phyloP scores from a whole-genome alignment of 1,284 basidiomycete genomes.

The Leccinum fuscescens region DNA sequence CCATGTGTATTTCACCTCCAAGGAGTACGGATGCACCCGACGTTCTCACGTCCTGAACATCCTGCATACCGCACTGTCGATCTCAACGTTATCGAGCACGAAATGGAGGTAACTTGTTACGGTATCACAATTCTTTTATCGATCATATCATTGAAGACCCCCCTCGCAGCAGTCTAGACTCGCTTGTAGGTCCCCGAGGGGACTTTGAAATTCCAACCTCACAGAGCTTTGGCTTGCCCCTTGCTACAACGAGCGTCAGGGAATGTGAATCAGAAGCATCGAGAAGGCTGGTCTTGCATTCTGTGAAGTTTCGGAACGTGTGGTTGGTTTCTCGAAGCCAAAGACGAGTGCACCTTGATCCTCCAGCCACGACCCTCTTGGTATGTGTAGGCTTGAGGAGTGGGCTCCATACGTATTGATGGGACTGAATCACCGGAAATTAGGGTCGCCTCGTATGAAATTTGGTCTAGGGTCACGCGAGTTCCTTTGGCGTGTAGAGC shows the following conservation, averaged over 20 bases:
- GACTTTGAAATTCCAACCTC: conserved; percentile 47
- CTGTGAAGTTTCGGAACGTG: conserved; percentile 36
- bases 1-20: conserved; percentile 12
- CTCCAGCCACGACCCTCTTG: conserved; percentile 16
- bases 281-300: conserved; percentile 36
- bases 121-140: conserved; percentile 16
- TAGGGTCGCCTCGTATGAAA: conserved; percentile 14
- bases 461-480: conserved; percentile 19
- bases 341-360: conserved; percentile 14
- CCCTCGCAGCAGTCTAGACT: conserved; percentile 30
- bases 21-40: conserved; percentile 11
- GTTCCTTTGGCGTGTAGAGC: conserved; percentile 7
- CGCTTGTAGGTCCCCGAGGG: conserved; percentile 36
- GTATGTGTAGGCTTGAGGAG: conserved; percentile 16
- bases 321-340: conserved; percentile 47
- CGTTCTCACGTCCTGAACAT: conserved; percentile 19
- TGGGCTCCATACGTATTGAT: conserved; percentile 1
- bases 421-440: conserved; percentile 23
- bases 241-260: conserved; percentile 40
- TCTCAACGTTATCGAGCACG: conserved; percentile 17
- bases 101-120: conserved; percentile 20
- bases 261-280: conserved; percentile 48
- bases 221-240: conserved; percentile 41
- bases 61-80: conserved; percentile 16
- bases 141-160: conserved; percentile 12